phyloP scores from a whole-genome alignment of 106 monocot species.

The Triglochin maritima region DNA sequence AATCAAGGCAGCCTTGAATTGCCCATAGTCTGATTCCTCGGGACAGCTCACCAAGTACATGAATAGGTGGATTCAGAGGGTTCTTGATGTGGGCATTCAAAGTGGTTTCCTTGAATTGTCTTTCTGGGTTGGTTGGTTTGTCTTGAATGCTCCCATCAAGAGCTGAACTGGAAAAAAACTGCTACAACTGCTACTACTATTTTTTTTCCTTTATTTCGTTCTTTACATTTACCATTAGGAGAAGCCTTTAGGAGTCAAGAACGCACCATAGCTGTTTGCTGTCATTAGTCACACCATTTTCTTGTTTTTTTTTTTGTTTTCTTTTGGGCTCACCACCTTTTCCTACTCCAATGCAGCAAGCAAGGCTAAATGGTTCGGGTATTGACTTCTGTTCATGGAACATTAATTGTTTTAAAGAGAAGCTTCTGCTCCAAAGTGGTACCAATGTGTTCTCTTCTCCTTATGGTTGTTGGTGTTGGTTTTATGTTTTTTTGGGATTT shows the following conservation, averaged over 20 bases:
- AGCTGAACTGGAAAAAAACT: constrained; percentile 15
- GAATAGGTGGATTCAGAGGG: constrained; percentile 13
- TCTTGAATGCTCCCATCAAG: constrained; percentile 40
- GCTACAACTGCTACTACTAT: constrained; percentile 14
- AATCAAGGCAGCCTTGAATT: constrained; percentile 80
- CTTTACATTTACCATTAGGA: neutral
- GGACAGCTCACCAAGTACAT: constrained; percentile 6
- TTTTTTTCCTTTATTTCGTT: constrained; percentile 3
- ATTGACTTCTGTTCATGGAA: constrained; percentile 65
- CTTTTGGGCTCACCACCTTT: neutral
- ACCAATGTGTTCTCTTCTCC: neutral
- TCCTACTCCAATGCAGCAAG: constrained; percentile 7
- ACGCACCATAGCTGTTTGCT: constrained; percentile 71
- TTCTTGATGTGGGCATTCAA: constrained; percentile 42
- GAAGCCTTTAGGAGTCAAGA: constrained; percentile 66
- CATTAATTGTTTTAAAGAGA: constrained; percentile 16
- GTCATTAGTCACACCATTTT: neutral
- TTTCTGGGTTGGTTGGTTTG: constrained; percentile 28
- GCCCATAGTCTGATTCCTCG: constrained; percentile 15
- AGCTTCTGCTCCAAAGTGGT: constrained; percentile 2
- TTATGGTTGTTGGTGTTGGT: too few relatives aligned
- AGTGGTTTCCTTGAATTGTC: constrained; percentile 10
- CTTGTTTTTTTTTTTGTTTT: constrained; percentile 1
- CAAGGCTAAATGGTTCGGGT: constrained; percentile 66
- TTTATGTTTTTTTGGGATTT: neutral